Conservation (phyloP, 768 basidiomycete genomes). For the Hypholoma sublateritium region DNA sequence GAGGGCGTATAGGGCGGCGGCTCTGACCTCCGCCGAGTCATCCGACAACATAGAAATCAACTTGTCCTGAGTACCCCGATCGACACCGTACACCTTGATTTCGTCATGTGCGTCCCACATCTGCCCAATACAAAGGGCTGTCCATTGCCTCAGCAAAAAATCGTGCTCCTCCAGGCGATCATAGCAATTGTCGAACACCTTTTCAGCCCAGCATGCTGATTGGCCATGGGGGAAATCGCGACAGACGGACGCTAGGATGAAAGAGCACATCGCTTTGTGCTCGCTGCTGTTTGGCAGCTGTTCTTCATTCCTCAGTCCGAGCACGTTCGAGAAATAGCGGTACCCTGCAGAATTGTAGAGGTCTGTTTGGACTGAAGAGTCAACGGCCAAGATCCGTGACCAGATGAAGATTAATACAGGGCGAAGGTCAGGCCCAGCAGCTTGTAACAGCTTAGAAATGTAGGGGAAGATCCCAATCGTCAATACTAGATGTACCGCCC, state of each 20-base stretch:
- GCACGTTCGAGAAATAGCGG: constrained; percentile 81
- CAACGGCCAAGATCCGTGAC: constrained; percentile 97
- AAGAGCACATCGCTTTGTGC: constrained; percentile 98
- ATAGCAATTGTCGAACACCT: constrained; percentile 86
- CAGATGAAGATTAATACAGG: constrained; percentile 99
- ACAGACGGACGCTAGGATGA: constrained; percentile 87
- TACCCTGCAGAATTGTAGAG: constrained; percentile 81
- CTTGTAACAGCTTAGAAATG: constrained; percentile 93
- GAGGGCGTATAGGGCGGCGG: constrained; percentile 87
- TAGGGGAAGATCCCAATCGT: constrained; percentile 99
- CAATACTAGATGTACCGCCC: constrained; percentile 96
- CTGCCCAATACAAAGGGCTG: constrained; percentile 87
- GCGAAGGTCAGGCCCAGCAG: constrained; percentile 91
- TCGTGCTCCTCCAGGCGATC: constrained; percentile 85
- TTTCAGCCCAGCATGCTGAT: constrained; percentile 75
- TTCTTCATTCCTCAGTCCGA: constrained; percentile 66
- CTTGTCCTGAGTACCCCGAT: constrained; percentile 77
- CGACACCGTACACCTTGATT: constrained; percentile 81
- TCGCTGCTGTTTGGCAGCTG: constrained; percentile 91
- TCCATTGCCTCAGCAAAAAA: constrained; percentile 93
- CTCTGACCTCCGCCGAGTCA: constrained; percentile 90
- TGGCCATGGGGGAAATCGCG: constrained; percentile 91
- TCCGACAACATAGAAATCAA: constrained; percentile 79
- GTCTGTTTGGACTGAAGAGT: constrained; percentile 88
- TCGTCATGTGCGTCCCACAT: constrained; percentile 95